These are phyloP conservation scores for Botrytis galanthina DNA, from an alignment of 2,329 filamentous ascomycete genomes.

Conservation along the genomic window DNA sequence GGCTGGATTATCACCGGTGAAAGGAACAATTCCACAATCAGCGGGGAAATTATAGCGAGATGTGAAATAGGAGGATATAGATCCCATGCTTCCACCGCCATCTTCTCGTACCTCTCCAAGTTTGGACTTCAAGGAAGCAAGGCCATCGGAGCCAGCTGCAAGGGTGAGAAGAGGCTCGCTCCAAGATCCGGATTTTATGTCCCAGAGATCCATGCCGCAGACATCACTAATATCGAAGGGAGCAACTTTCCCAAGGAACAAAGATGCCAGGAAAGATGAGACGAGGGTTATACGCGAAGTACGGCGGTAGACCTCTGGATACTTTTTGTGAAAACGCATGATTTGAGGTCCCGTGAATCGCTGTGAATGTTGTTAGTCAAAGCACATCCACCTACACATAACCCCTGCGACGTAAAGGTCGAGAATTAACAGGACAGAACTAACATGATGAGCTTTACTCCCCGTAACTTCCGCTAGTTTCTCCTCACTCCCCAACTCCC, in stretches of 20 bases:
- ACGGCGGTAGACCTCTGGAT: conserved; percentile 75
- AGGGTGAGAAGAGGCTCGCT: conserved; percentile 72
- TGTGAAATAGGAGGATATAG: conserved; percentile 76
- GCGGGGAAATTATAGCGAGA: conserved; percentile 72
- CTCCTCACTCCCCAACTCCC: conserved; percentile 61
- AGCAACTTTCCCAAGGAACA: conserved; percentile 81
- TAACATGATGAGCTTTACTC: conserved; percentile 89
- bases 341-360: conserved; percentile 98
- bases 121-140: conserved; percentile 68
- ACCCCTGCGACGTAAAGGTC: background rate
- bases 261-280: conserved; percentile 89
- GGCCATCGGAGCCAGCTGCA: conserved; percentile 58
- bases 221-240: conserved; percentile 93
- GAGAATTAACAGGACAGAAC: conserved; percentile 36
- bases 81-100: conserved; percentile 75
- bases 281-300: conserved; percentile 89
- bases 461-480: conserved; percentile 77
- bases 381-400: background rate
- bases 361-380: conserved; percentile 44
- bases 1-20: conserved; percentile 93
- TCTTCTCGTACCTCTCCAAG: conserved; percentile 78
- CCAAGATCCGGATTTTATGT: conserved; percentile 73
- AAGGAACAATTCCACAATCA: conserved; percentile 76
- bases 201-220: conserved; percentile 96
- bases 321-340: conserved; percentile 75